Base-by-base conservation (phyloP, 768 basidiomycete genomes). In the Dioszegia crocea region DNA sequence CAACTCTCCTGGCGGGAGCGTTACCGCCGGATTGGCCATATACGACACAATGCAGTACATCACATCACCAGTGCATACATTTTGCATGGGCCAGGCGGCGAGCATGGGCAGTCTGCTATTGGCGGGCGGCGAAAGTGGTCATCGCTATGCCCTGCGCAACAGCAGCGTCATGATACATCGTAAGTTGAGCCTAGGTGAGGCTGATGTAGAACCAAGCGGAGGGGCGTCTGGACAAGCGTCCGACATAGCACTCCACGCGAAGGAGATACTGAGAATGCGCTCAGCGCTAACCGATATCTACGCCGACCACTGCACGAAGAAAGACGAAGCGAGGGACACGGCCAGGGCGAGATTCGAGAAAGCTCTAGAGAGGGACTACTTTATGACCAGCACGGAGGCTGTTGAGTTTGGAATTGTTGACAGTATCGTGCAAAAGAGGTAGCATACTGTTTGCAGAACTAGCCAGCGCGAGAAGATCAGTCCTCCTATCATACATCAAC, bases 151-250 rank as follows among this genome's bases (percentile, higher is more conserved):
- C 67, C 82, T 98, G 58, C 91, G 91, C 12, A 89, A 97, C 74
- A 87, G 91, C 19, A 90, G 88, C 73, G 91, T 98, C 71, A 98
- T 98, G 94, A 97, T 98, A 56, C 94, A 98, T 76, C 94, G 93
- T 94, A 75, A 71, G 85, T 75, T 33, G 9, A 14, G 4, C 5
- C 30, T 12, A 2, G 2, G 29, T 26, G 3, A n/a, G 17, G 51
- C 46, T 51, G 23, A 45, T 62, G 51, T 79, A 96, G 93, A 98
- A 78, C 94, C 94, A 0, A 94, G 91, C 33, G 94, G 94, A 55
- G 94, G 93, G 38, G 92, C 92, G 44, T 88, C 88, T 29, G 94
- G 94, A 3, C 92, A 94, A 75, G 94, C 94, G 21, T 87, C 87
- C 39, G 94, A 98, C 78, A 94, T 98, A 66, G 90, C 91, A n/a